These are phyloP conservation scores for Coniosporium tulheliwenetii DNA, from an alignment of 2,329 filamentous ascomycete species.

Conservation along the genomic window DNA sequence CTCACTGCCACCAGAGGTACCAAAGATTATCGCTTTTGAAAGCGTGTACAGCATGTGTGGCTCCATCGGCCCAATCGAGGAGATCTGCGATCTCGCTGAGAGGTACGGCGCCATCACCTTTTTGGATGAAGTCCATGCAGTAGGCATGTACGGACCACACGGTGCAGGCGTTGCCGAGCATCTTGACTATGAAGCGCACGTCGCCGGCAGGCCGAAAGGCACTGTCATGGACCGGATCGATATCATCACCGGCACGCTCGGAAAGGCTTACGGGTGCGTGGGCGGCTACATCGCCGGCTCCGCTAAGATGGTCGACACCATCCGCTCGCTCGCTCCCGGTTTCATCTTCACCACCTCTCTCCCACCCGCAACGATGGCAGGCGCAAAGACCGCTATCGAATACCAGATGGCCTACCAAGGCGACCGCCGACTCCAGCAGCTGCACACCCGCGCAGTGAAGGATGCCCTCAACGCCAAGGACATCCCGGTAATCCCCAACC, in stretches of 20 bases:
- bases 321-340: constrained; percentile 85
- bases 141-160: constrained; percentile 96
- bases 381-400: constrained; percentile 78
- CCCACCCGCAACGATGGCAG: constrained; percentile 92
- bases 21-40: constrained; percentile 98
- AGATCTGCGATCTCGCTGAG: constrained; percentile 89
- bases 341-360: constrained; percentile 99
- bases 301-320: constrained; percentile 71
- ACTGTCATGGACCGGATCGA: constrained; percentile 93
- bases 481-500: constrained; percentile 95
- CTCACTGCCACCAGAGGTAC: constrained; percentile 65
- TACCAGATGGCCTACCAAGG: constrained; percentile 78
- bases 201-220: constrained; percentile 55
- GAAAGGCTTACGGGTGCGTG: constrained; percentile 95
- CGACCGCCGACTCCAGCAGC: constrained; percentile 82
- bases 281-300: constrained; percentile 95
- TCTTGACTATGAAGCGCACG: constrained; percentile 81
- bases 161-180: constrained; percentile 96
- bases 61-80: constrained; percentile 87
- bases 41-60: constrained; percentile 99
- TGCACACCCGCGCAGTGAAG: constrained; percentile 93
- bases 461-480: constrained; percentile 60
- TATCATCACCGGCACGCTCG: constrained; percentile 93
- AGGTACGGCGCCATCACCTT: constrained; percentile 98
- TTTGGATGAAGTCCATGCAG: constrained; percentile 94